A percentile compares a stretch with the other conserved stretches of the same genome.
Conservation (phyloP, 192 early-diverging fungal species). For the Coemansia sp. region DNA sequence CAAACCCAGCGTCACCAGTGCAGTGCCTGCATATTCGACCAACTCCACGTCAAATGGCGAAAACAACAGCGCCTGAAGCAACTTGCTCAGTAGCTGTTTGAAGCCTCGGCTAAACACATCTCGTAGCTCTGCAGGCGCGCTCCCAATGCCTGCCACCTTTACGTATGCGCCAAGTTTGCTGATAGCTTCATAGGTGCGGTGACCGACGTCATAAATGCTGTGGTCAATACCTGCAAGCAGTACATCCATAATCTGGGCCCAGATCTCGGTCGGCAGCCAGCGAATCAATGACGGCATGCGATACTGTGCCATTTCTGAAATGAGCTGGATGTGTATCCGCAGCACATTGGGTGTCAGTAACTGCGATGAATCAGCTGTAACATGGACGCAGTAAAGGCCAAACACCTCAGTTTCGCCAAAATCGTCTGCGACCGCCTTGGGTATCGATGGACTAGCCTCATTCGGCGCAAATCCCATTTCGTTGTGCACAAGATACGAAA, state of each 20-base stretch:
- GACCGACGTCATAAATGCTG: constrained; percentile 44
- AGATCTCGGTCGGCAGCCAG: constrained; percentile 41
- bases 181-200: constrained; percentile 47
- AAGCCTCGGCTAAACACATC: constrained; percentile 26
- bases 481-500: constrained; percentile 45
- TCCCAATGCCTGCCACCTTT: constrained; percentile 29
- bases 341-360: constrained; percentile 39
- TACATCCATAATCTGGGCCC: constrained; percentile 29
- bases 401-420: constrained; percentile 53
- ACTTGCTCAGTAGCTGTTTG: constrained; percentile 35
- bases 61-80: constrained; percentile 37
- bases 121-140: constrained; percentile 16
- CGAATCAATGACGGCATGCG: constrained; percentile 45
- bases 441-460: constrained; percentile 21
- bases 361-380: constrained; percentile 25
- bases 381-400: constrained; percentile 47
- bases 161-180: constrained; percentile 49
- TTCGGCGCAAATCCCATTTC: constrained; percentile 50
- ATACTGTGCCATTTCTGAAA: constrained; percentile 49
- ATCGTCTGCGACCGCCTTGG: constrained; percentile 32
- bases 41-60: constrained; percentile 48
- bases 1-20: constrained; percentile 41
- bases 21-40: constrained; percentile 46
- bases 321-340: constrained; percentile 41
- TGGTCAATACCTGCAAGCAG: constrained; percentile 39